phyloP scores from a whole-genome alignment of 176 grass and related monocot genomes.

The Oryza rufipogon region DNA sequence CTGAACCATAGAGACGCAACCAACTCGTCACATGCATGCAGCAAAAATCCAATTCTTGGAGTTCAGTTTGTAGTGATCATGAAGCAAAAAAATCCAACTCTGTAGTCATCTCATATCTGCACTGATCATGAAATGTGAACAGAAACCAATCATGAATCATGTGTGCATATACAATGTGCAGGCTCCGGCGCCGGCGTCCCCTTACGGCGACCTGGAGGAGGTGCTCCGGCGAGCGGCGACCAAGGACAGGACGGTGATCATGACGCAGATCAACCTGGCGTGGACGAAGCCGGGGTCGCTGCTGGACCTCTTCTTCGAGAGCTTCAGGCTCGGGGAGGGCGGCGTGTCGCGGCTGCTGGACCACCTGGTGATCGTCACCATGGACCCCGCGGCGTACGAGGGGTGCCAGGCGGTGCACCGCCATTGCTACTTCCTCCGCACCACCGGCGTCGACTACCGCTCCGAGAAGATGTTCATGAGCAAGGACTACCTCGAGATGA shows the following conservation, averaged over 20 bases:
- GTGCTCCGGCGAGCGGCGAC: conserved; percentile 67
- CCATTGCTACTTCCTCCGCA: conserved; percentile 79
- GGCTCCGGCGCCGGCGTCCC: not conserved
- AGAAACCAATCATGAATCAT: not conserved
- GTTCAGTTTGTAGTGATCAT: not conserved
- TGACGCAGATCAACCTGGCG: conserved; percentile 88
- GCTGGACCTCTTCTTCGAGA: conserved; percentile 95
- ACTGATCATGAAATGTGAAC: not conserved
- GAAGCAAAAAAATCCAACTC: not conserved
- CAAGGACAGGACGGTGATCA: conserved; percentile 78
- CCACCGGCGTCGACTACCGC: conserved; percentile 61
- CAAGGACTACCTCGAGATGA: conserved; percentile 93
- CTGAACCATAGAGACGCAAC: not conserved
- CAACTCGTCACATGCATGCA: not conserved
- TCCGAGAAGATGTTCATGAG: conserved; percentile 91
- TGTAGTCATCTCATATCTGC: not conserved
- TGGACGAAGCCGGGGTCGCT: conserved; percentile 77
- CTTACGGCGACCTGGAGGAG: conserved; percentile 67
- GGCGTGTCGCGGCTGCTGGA: conserved; percentile 69
- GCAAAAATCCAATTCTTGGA: not conserved
- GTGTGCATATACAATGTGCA: not conserved
- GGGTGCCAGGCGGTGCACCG: conserved; percentile 66
- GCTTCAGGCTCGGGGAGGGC: conserved; percentile 63
- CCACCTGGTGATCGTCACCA: conserved; percentile 83
- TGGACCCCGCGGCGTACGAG: conserved; percentile 84